Base-by-base conservation (phyloP, 164 flowering plant genomes). In the Buxus sempervirens region DNA sequence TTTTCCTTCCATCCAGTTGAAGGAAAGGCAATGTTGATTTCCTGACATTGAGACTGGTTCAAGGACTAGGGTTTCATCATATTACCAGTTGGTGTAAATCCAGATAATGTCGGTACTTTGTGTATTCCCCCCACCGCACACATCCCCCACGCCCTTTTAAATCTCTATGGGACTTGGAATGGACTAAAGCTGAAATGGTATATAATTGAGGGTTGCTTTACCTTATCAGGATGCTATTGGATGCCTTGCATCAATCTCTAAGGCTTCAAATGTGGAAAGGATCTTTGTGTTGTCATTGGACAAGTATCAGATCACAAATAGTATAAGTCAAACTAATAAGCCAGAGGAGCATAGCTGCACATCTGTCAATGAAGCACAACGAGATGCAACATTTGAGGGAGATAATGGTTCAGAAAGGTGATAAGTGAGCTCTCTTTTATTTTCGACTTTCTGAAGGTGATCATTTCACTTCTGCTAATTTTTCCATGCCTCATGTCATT, bases 161-260 rank as follows among this genome's bases (percentile, higher is more conserved):
- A 27, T 53, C 8, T 53, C 26, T 58, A 58, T 24, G 42, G 24
- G 8, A 16, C 21, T 27, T 36, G 4, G 12, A 60, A 60, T 60
- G 12, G 32, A 13, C 20, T 27, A 6, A 25, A 25, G 24, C 18
- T 1, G 24, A 16, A 25, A 6, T 18, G 41, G 14, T 42, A 7
- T 67, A 5, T 54, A 61, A 9, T 58, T 19, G 48, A 32, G 58
- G 24, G 19, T 36, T 24, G n/a, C 18, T 38, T 55, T 32, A 23
- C 48, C 61, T 64, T 57, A 22, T 45, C 87, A 94, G 98, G 91
- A 80, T 60, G 88, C 93, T 25, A 86, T 91, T 66, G 75, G 85
- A 56, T 86, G 93, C 82, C 68, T 95, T 82, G 89, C 90, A 64
- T 88, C 90, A 60, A 75, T 90, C 9, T 68, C 85, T 62, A 90